Evolutionary conservation across 148 eudicot genomes (phyloP).

Genomic region (Cornus controversa): DNA sequence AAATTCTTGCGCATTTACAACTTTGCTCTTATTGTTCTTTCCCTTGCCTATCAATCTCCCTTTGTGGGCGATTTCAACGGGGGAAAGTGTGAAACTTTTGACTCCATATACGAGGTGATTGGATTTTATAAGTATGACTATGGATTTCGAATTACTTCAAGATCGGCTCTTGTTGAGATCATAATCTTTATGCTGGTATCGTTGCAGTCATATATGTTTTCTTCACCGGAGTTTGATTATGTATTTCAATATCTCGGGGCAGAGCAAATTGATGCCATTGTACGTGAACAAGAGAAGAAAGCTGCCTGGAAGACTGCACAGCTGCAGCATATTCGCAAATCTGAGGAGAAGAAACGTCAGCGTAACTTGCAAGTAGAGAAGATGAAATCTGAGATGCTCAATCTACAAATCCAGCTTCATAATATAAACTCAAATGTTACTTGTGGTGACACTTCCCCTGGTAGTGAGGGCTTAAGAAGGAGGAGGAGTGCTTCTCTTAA

Average conservation of each 20-base stretch:
- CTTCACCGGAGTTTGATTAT: slow-evolving; percentile 88
- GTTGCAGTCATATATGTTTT: slow-evolving; percentile 91
- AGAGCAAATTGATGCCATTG: slow-evolving; percentile 98
- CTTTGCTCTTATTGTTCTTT: slow-evolving; percentile 78
- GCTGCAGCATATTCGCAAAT: slow-evolving; percentile 80
- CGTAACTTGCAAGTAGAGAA: slow-evolving; percentile 99
- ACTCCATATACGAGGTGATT: slow-evolving; percentile 84
- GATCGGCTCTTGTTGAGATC: slow-evolving; percentile 97
- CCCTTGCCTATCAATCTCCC: slow-evolving; percentile 98
- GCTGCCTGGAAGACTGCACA: slow-evolving; percentile 97
- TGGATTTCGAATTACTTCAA: slow-evolving; percentile 92
- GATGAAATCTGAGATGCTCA: slow-evolving; percentile 99
- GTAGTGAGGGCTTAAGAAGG: slow-evolving; percentile 66
- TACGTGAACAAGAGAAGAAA: slow-evolving; percentile 93
- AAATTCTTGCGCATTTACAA: slow-evolving; percentile 91
- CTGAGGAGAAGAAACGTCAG: slow-evolving; percentile 82
- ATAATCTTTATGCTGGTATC: slow-evolving; percentile 86
- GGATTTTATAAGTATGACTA: slow-evolving; percentile 96
- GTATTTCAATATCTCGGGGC: slow-evolving; percentile 97
- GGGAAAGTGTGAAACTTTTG: slow-evolving; percentile 81
- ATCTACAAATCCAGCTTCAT: slow-evolving; percentile 86
- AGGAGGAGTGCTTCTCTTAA: slow-evolving; percentile 50
- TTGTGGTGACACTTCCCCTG: slow-evolving; percentile 49
- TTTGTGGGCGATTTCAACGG: slow-evolving; percentile 76
- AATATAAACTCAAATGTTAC: slow-evolving; percentile 44